Evolutionary conservation across 2,329 filamentous ascomycete genomes (phyloP), one percentile per base, ranked within the genome.

Genomic region (Ascochyta pisi): DNA sequence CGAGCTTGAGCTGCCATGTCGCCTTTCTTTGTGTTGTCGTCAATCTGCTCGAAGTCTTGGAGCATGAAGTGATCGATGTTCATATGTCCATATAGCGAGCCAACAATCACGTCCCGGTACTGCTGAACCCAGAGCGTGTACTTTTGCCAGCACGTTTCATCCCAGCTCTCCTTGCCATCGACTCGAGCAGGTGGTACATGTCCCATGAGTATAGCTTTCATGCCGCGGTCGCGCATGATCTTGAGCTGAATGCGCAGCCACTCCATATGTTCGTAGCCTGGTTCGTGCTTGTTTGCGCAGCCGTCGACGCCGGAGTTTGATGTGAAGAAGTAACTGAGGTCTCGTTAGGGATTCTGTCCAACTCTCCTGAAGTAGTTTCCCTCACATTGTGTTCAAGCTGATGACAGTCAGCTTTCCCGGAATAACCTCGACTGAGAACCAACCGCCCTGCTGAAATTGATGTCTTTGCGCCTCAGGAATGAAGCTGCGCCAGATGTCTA

Each of bases 101-200:
- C 87, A 19, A 93, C 83, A 19, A 99, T 83, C 34, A 99, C 89
- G 73, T 99, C 95, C 31, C 95, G 89, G 75, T 92, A 99, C 74
- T 96, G 92, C 64, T 87, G 85, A 68, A 94, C 79, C 92, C 93
- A 98, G 4, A 98, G 79, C 0, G 92, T 90, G 76, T 96, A 99
- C 73, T 96, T 97, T 74, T 97, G 94, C 93, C 94, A 99, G 78
- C 95, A 99, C 0, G 90, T 92, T 80, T 98, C 94, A 64, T 97
- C 92, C 95, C 95, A 99, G 59, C 86, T 87, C 68, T 86, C 85
- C 81, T 98, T 98, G 77, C 87, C 89, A 33, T 86, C 83, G 1
- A 93, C 95, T 58, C 93, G 84, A 1, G 93, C 94, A 0, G 95
- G 95, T 1, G 95, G 93, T 4, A 99, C 92, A 75, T 99, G 95